Evolutionary conservation across 805 yeast species (phyloP).

Genomic region (Suhomyces xylopsoci): DNA sequence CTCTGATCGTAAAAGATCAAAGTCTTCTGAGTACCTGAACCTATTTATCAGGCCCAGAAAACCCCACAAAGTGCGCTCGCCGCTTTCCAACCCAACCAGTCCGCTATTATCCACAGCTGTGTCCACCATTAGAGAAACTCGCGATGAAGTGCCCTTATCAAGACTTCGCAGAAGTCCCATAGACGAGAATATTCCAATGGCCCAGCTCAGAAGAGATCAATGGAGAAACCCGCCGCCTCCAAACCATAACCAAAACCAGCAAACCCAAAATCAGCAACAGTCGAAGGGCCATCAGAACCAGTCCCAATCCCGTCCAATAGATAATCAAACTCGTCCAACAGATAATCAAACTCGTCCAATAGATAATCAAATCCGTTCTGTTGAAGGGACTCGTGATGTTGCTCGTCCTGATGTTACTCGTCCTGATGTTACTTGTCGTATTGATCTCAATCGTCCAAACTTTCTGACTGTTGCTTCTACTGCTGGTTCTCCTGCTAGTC

Average conservation of each 20-base stretch:
- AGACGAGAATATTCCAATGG: background rate
- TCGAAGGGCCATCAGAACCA: background rate
- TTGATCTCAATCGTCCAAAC: no score
- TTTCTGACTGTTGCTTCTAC: no score
- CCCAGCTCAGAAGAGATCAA: background rate
- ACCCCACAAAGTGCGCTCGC: background rate
- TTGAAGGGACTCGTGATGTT: no score
- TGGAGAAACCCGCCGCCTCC: background rate
- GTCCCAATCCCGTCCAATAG: background rate
- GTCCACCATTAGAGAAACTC: background rate
- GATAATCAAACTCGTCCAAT: background rate
- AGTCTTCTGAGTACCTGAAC: background rate
- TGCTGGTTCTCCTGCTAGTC: no score
- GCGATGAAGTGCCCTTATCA: background rate
- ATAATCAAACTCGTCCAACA: background rate
- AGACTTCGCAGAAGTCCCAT: background rate
- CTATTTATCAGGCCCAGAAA: background rate
- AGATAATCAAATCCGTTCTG: background rate
- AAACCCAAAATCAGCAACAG: background rate
- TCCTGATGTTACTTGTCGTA: no score
- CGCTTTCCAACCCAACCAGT: background rate
- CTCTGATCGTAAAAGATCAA: background rate
- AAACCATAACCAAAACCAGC: background rate
- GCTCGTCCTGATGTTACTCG: no score
- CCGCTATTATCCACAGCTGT: background rate